A percentile compares a stretch with the other conserved stretches of the same genome.
phyloP scores from a whole-genome alignment of 2,329 filamentous ascomycete species.

The Fusarium humuli region DNA sequence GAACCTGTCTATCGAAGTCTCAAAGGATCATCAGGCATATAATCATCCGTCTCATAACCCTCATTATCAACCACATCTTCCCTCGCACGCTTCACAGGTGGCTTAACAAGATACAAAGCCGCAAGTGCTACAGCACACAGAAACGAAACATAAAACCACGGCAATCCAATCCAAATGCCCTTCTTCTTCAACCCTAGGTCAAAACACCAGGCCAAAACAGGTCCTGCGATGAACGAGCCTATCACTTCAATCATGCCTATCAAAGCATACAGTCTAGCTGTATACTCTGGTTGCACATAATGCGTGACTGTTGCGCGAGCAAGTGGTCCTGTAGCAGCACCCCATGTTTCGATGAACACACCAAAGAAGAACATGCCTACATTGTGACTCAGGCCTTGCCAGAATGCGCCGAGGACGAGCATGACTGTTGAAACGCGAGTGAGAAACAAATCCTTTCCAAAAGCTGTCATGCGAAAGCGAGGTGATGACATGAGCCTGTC shows the following conservation, averaged over 20 bases:
- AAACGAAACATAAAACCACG: slow-evolving; percentile 55
- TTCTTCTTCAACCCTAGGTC: slow-evolving; percentile 51
- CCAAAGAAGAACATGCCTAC: slow-evolving; percentile 53
- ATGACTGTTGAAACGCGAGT: slow-evolving; percentile 50
- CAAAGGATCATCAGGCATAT: slow-evolving; percentile 42
- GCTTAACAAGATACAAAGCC: slow-evolving; percentile 50
- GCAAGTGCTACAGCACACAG: slow-evolving; percentile 47
- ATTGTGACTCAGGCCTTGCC: slow-evolving; percentile 52
- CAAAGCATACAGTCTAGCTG: slow-evolving; percentile 56
- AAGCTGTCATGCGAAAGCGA: slow-evolving; percentile 51
- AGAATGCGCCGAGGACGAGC: slow-evolving; percentile 49
- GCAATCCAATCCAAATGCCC: slow-evolving; percentile 54
- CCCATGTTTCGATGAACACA: slow-evolving; percentile 53
- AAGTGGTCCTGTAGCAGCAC: slow-evolving; percentile 54
- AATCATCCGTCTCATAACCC: slow-evolving; percentile 37
- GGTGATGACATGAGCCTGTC: slow-evolving; percentile 49
- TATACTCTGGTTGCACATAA: slow-evolving; percentile 53
- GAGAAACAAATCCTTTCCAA: slow-evolving; percentile 54
- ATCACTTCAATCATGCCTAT: slow-evolving; percentile 55
- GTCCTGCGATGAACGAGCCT: slow-evolving; percentile 56
- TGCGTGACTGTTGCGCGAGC: slow-evolving; percentile 56
- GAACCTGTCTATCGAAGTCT: slow-evolving; percentile 33
- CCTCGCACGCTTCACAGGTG: slow-evolving; percentile 45
- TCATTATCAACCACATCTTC: slow-evolving; percentile 31
- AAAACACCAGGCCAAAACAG: slow-evolving; percentile 55